Base-by-base conservation (phyloP, 2,329 filamentous ascomycete genomes). In the Pseudopyrenochaeta lycopersici region DNA sequence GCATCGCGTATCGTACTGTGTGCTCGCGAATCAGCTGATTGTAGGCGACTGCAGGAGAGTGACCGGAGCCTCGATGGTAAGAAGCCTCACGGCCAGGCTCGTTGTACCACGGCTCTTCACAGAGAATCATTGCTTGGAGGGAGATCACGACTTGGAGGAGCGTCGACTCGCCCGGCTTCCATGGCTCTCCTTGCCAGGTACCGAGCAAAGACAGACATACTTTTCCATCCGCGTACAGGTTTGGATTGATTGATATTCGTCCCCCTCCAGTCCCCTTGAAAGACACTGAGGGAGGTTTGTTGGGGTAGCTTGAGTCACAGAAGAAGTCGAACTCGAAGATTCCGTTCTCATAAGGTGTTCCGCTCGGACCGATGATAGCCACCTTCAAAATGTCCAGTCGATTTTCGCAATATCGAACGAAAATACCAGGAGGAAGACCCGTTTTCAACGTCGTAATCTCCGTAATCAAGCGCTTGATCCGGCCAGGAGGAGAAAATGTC, bases 111-210 rank as follows among this genome's bases (percentile, higher is more conserved):
- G 84, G 84, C 43, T 83, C 61, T 14, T 81, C 79, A 57, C 79
- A 83, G 42, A 87, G 77, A 17, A 86, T 80, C 83, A 86, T 84
- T 27, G 78, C 77, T 61, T 86, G 84, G 46, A 86, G 82, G 23
- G 81, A 84, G n/a, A 86, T 77, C 10, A 84, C 72, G 5, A 85
- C 69, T 56, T 84, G 82, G 3, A 84, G 71, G 2, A 85, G 67
- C 3, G 82, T 84, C 4, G 82, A 84, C 31, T 75, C 71, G 9
- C 68, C 63, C 2, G 77, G 72, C 11, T 76, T 68, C 84, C 84
- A 83, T 20, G 70, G 60, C 56, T 76, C 59, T 9, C 82, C 82
- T 17, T 59, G 12, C 82, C 83, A 82, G 2, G 68, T 68, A 7
- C 60, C 62, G 4, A 70, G 51, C 7, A 67, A 45, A 14, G 59